A percentile compares a stretch with the other conserved stretches of the same genome.
phyloP scores from a whole-genome alignment of 1,284 basidiomycete genomes.

The Ganoderma multipileum region DNA sequence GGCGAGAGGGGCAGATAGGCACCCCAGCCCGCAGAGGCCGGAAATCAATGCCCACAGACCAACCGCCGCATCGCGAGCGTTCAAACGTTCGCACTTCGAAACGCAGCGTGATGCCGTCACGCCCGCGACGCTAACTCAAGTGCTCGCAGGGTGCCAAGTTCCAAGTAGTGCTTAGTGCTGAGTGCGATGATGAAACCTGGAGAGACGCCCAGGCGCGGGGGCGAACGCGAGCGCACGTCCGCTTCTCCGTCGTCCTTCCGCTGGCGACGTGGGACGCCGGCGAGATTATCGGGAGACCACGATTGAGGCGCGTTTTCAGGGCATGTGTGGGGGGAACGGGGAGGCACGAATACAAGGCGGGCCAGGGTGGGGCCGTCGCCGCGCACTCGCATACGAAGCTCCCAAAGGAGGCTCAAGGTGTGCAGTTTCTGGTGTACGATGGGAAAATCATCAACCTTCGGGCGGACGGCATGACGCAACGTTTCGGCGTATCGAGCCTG shows the following conservation, averaged over 20 bases:
- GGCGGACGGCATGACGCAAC: neutral
- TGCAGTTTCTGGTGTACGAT: neutral
- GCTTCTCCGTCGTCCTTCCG: neutral
- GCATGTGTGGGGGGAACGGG: neutral
- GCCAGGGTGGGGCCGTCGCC: neutral
- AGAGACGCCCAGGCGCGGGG: neutral
- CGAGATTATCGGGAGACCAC: conserved; percentile 3
- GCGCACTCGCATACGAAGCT: neutral
- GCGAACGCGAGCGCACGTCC: neutral
- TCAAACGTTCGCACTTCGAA: neutral
- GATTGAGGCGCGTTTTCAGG: neutral
- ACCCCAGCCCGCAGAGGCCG: conserved; percentile 1
- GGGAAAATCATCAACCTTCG: neutral
- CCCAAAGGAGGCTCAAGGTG: neutral
- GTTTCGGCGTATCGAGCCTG: neutral
- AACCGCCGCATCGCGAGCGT: neutral
- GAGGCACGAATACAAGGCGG: neutral
- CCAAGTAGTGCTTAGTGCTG: neutral
- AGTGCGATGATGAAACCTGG: neutral
- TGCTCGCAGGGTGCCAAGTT: neutral
- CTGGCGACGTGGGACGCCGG: neutral
- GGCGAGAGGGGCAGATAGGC: conserved; percentile 2
- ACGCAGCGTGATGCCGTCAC: conserved; percentile 1
- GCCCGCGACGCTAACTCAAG: conserved; percentile 1
- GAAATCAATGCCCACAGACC: conserved; percentile 1